Percentiles rank a stretch among this genome's conserved stretches.
Evolutionary conservation across 164 flowering plant species (phyloP).

Genomic region (Litsea cubeba): DNA sequence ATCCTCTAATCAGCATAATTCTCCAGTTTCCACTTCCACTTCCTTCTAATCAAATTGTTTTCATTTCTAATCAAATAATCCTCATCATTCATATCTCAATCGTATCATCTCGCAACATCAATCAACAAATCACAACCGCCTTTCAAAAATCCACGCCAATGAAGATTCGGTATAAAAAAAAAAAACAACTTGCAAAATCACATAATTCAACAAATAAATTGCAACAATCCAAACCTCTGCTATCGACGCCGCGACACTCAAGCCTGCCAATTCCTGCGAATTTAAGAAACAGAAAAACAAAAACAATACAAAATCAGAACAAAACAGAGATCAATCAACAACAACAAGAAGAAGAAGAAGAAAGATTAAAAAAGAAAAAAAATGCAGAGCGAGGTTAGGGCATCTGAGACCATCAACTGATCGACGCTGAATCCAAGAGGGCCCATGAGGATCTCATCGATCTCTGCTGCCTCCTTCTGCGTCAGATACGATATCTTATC

Average conservation of each 20-base stretch:
- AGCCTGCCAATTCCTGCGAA: conserved; percentile 89
- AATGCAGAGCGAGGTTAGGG: neutral
- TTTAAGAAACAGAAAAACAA: neutral
- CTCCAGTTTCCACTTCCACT: too few relatives aligned
- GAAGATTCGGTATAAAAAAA: too few relatives aligned
- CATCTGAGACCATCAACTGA: conserved; percentile 67
- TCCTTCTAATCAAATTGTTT: too few relatives aligned
- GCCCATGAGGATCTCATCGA: conserved; percentile 88
- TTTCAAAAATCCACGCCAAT: too few relatives aligned
- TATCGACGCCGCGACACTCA: conserved; percentile 82
- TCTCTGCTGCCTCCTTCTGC: conserved; percentile 74
- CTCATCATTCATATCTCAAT: too few relatives aligned
- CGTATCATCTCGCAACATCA: too few relatives aligned
- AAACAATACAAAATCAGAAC: neutral
- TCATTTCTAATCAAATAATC: too few relatives aligned
- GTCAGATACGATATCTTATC: conserved; percentile 51
- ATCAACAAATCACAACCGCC: too few relatives aligned
- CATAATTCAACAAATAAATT: neutral
- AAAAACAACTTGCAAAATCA: neutral
- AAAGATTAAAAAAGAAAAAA: neutral
- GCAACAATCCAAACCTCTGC: conserved; percentile 52
- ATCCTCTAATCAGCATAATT: too few relatives aligned
- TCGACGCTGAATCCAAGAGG: conserved; percentile 92
- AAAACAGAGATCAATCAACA: neutral
- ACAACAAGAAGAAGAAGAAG: neutral